phyloP scores from a whole-genome alignment of 441 rosid species.

The Flueggea neowawraea region DNA sequence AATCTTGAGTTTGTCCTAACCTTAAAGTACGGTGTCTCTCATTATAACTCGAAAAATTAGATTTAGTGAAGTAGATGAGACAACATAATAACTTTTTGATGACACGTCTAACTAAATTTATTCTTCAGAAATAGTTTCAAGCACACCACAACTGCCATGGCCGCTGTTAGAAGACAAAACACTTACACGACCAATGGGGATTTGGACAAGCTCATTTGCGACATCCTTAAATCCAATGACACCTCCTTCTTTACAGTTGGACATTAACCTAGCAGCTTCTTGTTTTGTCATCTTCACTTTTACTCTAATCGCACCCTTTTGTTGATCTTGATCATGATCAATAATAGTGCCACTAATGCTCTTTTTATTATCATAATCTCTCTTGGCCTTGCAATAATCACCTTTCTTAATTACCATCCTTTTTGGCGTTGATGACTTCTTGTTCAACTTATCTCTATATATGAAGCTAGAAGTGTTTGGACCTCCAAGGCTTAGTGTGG shows the following conservation, averaged over 20 bases:
- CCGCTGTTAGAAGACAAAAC: slow-evolving; percentile 1
- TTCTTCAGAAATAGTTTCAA: slow-evolving; percentile 29
- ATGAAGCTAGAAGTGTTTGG: not conserved
- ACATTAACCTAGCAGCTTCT: slow-evolving; percentile 34
- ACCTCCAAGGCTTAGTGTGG: no score
- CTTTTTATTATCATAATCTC: not conserved
- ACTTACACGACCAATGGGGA: slow-evolving; percentile 33
- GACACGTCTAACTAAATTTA: no score
- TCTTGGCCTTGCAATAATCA: not conserved
- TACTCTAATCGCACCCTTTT: slow-evolving; percentile 23
- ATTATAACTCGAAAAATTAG: no score
- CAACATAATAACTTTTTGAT: no score
- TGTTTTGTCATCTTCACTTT: slow-evolving; percentile 44
- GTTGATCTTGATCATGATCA: not conserved
- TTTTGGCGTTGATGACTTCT: slow-evolving; percentile 4
- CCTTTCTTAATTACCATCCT: slow-evolving; percentile 3
- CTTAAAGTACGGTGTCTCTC: no score
- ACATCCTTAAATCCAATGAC: slow-evolving; percentile 35
- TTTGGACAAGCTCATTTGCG: slow-evolving; percentile 23
- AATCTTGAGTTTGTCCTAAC: no score
- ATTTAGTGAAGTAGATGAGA: no score
- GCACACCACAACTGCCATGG: slow-evolving; percentile 1
- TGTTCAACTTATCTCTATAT: slow-evolving; percentile 21
- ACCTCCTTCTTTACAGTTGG: slow-evolving; percentile 39
- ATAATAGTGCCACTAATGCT: not conserved